phyloP scores from a whole-genome alignment of 805 yeast genomes.

The Metschnikowia picachoensis region DNA sequence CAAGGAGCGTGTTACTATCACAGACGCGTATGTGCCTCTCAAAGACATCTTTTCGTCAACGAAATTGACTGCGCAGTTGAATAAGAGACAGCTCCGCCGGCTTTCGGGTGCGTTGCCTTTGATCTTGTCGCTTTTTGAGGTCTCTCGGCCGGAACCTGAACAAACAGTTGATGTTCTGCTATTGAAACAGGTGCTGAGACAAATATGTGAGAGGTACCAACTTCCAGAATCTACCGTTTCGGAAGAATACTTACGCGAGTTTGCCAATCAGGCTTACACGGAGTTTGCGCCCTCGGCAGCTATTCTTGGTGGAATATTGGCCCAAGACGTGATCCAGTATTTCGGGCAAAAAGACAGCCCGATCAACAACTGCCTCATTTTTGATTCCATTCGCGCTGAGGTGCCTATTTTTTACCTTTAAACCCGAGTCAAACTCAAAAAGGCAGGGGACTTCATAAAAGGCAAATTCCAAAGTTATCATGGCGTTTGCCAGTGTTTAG shows the following conservation, averaged over 20 bases:
- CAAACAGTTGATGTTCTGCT: constrained; percentile 23
- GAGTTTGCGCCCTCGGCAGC: constrained; percentile 85
- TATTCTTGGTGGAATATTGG: constrained; percentile 80
- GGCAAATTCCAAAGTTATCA: no score
- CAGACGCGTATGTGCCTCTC: constrained; percentile 37
- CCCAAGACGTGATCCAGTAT: constrained; percentile 86
- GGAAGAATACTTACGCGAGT: constrained; percentile 37
- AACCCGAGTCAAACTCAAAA: background rate
- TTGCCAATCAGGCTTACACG: constrained; percentile 49
- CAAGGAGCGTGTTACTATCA: constrained; percentile 41
- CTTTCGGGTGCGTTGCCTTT: constrained; percentile 58
- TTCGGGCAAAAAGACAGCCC: constrained; percentile 76
- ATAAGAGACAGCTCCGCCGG: constrained; percentile 43
- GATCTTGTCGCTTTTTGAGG: constrained; percentile 55
- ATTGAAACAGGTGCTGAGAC: constrained; percentile 22
- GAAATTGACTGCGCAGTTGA: constrained; percentile 39
- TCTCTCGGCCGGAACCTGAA: constrained; percentile 25
- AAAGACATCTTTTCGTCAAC: constrained; percentile 31
- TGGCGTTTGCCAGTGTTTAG: background rate
- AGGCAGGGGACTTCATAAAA: no score
- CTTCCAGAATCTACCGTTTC: constrained; percentile 44
- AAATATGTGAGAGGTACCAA: constrained; percentile 29
- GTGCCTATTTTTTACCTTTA: constrained; percentile 64
- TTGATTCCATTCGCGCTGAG: constrained; percentile 67
- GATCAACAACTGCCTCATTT: constrained; percentile 70